Percentiles rank a stretch among this genome's conserved stretches.
Evolutionary conservation across 1,284 basidiomycete genomes (phyloP).

Genomic region (Boletus mariae): DNA sequence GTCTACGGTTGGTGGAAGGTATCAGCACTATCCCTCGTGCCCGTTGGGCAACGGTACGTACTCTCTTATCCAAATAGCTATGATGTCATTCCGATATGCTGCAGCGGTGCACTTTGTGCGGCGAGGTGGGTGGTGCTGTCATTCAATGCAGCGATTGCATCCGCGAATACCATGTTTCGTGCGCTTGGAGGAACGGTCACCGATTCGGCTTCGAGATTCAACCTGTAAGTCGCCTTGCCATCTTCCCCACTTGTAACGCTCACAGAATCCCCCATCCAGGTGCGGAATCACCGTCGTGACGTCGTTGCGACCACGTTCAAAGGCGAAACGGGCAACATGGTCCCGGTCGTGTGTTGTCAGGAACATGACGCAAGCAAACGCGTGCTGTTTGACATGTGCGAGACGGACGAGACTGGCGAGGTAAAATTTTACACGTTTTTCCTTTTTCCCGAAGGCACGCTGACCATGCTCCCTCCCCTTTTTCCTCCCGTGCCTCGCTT

Average conservation of each 20-base stretch:
- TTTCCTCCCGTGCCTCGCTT: no score
- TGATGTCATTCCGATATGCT: conserved; percentile 3
- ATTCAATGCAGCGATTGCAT: conserved; percentile 82
- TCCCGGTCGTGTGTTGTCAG: conserved; percentile 77
- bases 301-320: conserved; percentile 76
- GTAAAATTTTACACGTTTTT: conserved; percentile 34
- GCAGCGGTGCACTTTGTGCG: conserved; percentile 64
- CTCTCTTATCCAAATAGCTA: background rate
- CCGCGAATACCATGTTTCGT: conserved; percentile 82
- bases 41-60: conserved; percentile 61
- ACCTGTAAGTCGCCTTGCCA: conserved; percentile 53
- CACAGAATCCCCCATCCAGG: conserved; percentile 43
- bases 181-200: conserved; percentile 82
- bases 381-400: conserved; percentile 77
- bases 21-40: conserved; percentile 68
- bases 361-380: conserved; percentile 70
- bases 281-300: conserved; percentile 70
- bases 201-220: conserved; percentile 90
- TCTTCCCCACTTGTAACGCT: background rate
- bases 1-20: conserved; percentile 82
- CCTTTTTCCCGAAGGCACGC: background rate
- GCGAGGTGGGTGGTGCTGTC: conserved; percentile 70
- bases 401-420: conserved; percentile 79
- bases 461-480: conserved; percentile 1
- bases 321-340: conserved; percentile 82